Conservation (phyloP, 257 asterid species). For the Craterostigma plantagineum region DNA sequence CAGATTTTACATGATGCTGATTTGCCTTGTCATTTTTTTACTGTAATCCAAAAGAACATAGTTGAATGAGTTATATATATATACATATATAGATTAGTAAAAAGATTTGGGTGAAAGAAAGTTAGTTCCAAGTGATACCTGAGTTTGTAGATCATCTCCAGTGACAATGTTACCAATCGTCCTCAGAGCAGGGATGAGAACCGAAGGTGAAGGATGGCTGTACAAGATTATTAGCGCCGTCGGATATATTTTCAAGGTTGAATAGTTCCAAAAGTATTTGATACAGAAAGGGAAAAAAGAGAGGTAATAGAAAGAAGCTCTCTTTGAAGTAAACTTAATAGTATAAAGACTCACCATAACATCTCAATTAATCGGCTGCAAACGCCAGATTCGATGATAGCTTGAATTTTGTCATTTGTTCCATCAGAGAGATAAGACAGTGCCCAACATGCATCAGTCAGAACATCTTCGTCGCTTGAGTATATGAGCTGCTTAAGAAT, state of each 20-base stretch:
- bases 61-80: no score
- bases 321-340: neutral
- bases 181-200: conserved; percentile 78
- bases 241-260: neutral
- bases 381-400: conserved; percentile 77
- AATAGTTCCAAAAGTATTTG: no score
- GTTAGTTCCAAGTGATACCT: conserved; percentile 23
- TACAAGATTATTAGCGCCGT: conserved; percentile 5
- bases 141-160: conserved; percentile 87
- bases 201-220: conserved; percentile 78
- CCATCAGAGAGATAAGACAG: conserved; percentile 91
- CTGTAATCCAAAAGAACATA: no score
- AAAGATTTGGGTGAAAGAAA: neutral
- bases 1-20: neutral
- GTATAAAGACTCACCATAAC: conserved; percentile 36
- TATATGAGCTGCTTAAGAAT: conserved; percentile 52
- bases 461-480: conserved; percentile 77
- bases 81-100: neutral
- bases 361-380: conserved; percentile 67
- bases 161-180: conserved; percentile 91
- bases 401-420: conserved; percentile 72
- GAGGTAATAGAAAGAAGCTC: neutral
- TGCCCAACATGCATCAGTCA: conserved; percentile 94
- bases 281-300: no score
- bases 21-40: no score